Evolutionary conservation across 2,329 filamentous ascomycete species (phyloP), one percentile per base, ranked within the genome.

Genomic region (Sphaceloma murrayae): DNA sequence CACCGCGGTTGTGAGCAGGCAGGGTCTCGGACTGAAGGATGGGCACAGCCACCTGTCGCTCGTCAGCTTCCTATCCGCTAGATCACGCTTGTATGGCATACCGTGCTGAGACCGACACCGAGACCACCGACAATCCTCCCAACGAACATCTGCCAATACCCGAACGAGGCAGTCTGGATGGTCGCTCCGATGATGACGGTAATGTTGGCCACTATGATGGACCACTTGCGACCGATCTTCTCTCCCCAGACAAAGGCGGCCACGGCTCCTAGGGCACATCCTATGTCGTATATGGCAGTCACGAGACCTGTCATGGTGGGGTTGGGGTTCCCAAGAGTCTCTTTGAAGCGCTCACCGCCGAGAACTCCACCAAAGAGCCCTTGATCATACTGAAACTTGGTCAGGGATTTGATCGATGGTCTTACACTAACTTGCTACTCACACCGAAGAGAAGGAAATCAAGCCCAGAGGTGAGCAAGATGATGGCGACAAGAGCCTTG

Each of bases 21-120:
- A 58, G 52, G 5, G 55, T 58, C 43, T 57, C 55, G 29, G 53
- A 53, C 38, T 58, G 55, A 32, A 57, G 33, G 13, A 57, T 57
- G 2, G 55, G 55, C 2, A 57, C 55, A 18, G 55, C 54, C 3
- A 57, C 55, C 16, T 38, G 34, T 10, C 2, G 3, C 4, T 4
- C 6, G 14, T 18, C 8, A 18, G 14, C 4, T 13, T 6, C 16
- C 6, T 9, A 4, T n/a, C 2, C 16, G 9, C 6, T n/a, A n/a
- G n/a, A n/a, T 10, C 2, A 13, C 19, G 9, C 9, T 10, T 4
- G 18, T 24, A 2, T n/a, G 6, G 3, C 34, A 10, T 24, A 38
- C 34, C 34, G 54, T 56, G 7, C 50, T 53, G n/a, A 56, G 34
- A 9, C 54, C 54, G n/a, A 55, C 51, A n/a, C 54, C 54, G 8